A percentile compares a stretch with the other conserved stretches of the same genome.
phyloP scores from a whole-genome alignment of 306 rosid genomes.

The Cucumis melo region DNA sequence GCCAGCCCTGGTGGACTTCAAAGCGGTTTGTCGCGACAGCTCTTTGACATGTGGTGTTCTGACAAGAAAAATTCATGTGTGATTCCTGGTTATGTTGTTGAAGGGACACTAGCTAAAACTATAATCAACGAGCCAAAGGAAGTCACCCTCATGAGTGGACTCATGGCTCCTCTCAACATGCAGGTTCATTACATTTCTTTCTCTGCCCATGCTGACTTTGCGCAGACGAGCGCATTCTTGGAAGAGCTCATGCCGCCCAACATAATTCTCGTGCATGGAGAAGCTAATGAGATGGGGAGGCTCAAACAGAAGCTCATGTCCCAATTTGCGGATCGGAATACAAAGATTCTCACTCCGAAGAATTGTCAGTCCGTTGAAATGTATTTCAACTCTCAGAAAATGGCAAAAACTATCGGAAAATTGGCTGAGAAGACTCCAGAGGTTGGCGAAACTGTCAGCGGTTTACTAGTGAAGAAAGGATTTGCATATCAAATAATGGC shows the following conservation, averaged over 20 bases:
- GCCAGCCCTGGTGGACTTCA: slow-evolving; percentile 96
- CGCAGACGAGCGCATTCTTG: slow-evolving; percentile 81
- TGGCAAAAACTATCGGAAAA: slow-evolving; percentile 87
- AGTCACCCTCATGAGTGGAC: slow-evolving; percentile 84
- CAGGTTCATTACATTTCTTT: slow-evolving; percentile 88
- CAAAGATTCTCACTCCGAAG: slow-evolving; percentile 78
- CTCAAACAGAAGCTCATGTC: slow-evolving; percentile 74
- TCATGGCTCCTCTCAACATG: slow-evolving; percentile 82
- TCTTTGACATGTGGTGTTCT: slow-evolving; percentile 91
- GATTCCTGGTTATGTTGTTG: slow-evolving; percentile 79
- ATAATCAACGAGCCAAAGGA: slow-evolving; percentile 89
- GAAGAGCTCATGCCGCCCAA: slow-evolving; percentile 91
- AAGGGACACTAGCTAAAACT: slow-evolving; percentile 86
- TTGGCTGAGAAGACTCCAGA: slow-evolving; percentile 69
- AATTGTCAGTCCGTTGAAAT: slow-evolving; percentile 89
- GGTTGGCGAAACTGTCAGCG: slow-evolving; percentile 56
- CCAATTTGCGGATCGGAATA: slow-evolving; percentile 74
- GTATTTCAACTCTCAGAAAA: slow-evolving; percentile 86
- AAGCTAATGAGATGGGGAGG: slow-evolving; percentile 94
- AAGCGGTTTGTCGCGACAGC: slow-evolving; percentile 80
- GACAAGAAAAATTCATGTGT: slow-evolving; percentile 78
- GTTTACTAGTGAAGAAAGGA: slow-evolving; percentile 81
- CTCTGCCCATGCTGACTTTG: slow-evolving; percentile 95
- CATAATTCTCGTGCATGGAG: slow-evolving; percentile 93
- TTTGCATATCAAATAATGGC: slow-evolving; percentile 94